Evolutionary conservation across 768 basidiomycete species (phyloP), one percentile per base, ranked within the genome.

Genomic region (Polyporus arcularius): DNA sequence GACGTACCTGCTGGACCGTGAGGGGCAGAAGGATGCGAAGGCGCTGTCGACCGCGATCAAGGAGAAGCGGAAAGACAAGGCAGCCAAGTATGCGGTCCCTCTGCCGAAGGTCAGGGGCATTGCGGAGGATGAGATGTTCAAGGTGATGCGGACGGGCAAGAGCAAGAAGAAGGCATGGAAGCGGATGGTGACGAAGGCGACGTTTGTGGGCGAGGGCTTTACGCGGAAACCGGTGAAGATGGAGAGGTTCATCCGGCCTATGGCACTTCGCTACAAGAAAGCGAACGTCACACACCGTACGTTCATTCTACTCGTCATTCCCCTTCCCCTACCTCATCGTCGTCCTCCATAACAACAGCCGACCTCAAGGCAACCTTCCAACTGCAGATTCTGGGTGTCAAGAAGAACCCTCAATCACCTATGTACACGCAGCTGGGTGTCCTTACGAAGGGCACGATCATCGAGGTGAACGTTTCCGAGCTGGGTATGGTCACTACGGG

Each of bases 41-140:
- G 93, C 95, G 4, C 82, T 99, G 41, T 95, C 93, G 15, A 88
- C 89, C 28, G 96, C 97, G 18, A 89, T 99, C 81, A 99, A 99
- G 79, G 94, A 99, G 77, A 94, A 94, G 73, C 87, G 97, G 70
- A 99, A 98, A 75, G 97, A 99, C 80, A 96, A 96, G 79, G 97
- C 96, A 2, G 96, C 96, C 16, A 98, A 97, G 76, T 99, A 93
- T 76, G 87, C 95, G 16, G 97, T 99, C 2, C 97, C 97, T 4
- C 73, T 99, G 62, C 97, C 97, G 51, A 96, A 94, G 77, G 97
- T 99, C 54, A 80, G 96, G 60, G 97, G 97, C 18, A 98, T 99
- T 67, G 96, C 96, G 15, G 97, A 99, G 75, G 97, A 98, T 69
- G 97, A 99, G 81, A 97, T 95, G 91, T 99, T 99, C 83, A 98